A percentile compares a stretch with the other conserved stretches of the same genome.
Evolutionary conservation across 768 basidiomycete species (phyloP).

Genomic region (Pleurotus djamor): DNA sequence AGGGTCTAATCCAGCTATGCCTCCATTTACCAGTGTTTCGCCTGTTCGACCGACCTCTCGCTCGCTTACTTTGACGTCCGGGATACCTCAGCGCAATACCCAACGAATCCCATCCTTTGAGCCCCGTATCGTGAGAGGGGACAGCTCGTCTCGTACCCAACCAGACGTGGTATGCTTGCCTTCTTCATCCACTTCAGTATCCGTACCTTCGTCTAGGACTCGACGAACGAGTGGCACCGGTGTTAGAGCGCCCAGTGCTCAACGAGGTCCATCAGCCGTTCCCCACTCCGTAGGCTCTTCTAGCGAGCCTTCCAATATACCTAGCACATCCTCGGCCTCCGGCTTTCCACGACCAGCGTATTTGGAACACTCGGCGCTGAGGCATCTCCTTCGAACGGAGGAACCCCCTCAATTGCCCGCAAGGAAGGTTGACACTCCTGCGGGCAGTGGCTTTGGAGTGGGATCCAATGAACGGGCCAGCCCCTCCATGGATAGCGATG

Average conservation of each 20-base stretch:
- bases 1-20: constrained; percentile 14
- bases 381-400: constrained; percentile 65
- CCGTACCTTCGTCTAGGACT: constrained; percentile 42
- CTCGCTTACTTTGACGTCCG: constrained; percentile 35
- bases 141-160: constrained; percentile 30
- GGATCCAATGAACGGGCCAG: neutral
- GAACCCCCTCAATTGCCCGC: constrained; percentile 32
- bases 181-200: constrained; percentile 27
- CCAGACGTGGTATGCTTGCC: constrained; percentile 40
- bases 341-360: constrained; percentile 69
- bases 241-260: constrained; percentile 20
- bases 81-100: constrained; percentile 25
- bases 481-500: constrained; percentile 59
- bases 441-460: neutral
- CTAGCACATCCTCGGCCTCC: constrained; percentile 24
- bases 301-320: constrained; percentile 23
- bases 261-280: neutral
- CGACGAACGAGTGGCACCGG: constrained; percentile 41
- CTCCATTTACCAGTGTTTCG: constrained; percentile 21
- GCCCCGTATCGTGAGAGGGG: constrained; percentile 69
- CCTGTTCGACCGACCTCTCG: constrained; percentile 41
- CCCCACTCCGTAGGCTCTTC: constrained; percentile 5
- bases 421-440: constrained; percentile 32
- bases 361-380: constrained; percentile 73
- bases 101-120: constrained; percentile 42